A percentile compares a stretch with the other conserved stretches of the same genome.
These are phyloP conservation scores for Trebouxia sp. DNA, from an alignment of 139 green algal genomes.

Conservation along the genomic window DNA sequence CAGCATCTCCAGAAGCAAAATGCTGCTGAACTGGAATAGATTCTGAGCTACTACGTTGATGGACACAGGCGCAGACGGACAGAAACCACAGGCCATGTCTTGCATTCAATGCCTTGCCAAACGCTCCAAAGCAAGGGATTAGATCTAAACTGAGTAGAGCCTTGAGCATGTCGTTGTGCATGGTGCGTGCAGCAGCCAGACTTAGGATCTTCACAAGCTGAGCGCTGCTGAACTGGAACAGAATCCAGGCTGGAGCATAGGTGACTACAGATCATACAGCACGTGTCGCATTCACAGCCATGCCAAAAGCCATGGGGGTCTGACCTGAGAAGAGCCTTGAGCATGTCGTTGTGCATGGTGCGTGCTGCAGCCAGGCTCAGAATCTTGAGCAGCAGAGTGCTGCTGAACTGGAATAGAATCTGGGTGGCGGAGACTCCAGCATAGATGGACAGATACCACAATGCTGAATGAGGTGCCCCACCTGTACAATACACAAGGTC, in stretches of 20 bases:
- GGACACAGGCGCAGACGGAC: constrained; percentile 53
- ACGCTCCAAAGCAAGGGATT: no score
- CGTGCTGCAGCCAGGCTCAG: constrained; percentile 29
- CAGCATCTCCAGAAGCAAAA: constrained; percentile 27
- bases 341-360: constrained; percentile 47
- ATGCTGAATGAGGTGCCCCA: constrained; percentile 5
- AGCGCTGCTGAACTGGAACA: constrained; percentile 33
- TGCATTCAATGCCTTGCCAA: no score
- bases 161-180: constrained; percentile 43
- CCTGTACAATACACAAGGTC: constrained; percentile 5
- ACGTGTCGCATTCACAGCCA: no score
- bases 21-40: constrained; percentile 33
- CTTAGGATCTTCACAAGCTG: constrained; percentile 28
- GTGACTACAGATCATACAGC: constrained; percentile 46
- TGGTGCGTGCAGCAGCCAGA: constrained; percentile 15
- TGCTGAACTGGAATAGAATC: constrained; percentile 44
- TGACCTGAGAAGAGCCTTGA: constrained; percentile 33
- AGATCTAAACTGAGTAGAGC: constrained; percentile 30
- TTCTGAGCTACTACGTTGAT: constrained; percentile 60
- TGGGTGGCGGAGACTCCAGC: constrained; percentile 48
- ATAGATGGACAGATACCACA: constrained; percentile 60
- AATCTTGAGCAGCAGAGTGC: constrained; percentile 32
- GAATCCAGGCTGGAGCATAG: constrained; percentile 56
- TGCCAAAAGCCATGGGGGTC: neutral
- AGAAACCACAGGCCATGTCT: constrained; percentile 46